phyloP scores from a whole-genome alignment of 176 grass and related monocot genomes.

The Lolium multiflorum region DNA sequence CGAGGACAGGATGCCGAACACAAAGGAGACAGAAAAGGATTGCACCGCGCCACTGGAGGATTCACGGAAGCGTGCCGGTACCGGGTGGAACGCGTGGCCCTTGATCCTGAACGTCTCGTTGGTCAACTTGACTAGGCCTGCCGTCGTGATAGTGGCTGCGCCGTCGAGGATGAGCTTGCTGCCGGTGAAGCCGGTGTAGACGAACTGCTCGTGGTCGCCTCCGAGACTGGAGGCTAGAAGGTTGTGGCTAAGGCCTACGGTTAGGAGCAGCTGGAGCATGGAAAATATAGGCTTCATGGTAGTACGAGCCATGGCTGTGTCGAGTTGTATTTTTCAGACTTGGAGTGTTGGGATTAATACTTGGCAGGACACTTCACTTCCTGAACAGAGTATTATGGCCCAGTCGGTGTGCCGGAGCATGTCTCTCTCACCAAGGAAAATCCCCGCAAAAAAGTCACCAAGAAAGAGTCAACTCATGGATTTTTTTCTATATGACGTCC shows the following conservation, averaged over 20 bases:
- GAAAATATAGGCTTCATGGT: not conserved
- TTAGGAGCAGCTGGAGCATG: not conserved
- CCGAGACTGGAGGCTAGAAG: not conserved
- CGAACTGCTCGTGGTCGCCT: not conserved
- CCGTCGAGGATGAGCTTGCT: constrained; percentile 36
- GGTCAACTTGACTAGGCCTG: constrained; percentile 27
- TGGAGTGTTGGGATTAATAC: constrained; percentile 7
- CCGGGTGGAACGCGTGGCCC: constrained; percentile 27
- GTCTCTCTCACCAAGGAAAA: not conserved
- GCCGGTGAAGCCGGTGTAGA: constrained; percentile 32
- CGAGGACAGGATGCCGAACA: constrained; percentile 39
- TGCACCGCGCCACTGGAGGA: not conserved
- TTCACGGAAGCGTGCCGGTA: constrained; percentile 5
- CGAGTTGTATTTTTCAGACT: not conserved
- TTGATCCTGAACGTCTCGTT: constrained; percentile 22
- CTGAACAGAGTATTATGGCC: not conserved
- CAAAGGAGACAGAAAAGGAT: constrained; percentile 45
- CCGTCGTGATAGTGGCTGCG: constrained; percentile 5
- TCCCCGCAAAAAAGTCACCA: not conserved
- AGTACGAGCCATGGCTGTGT: not conserved
- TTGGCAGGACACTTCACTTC: not conserved
- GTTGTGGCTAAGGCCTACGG: not conserved
- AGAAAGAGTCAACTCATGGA: not conserved
- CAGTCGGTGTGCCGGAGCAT: not conserved
- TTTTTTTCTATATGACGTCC: not conserved